A percentile compares a stretch with the other conserved stretches of the same genome.
Evolutionary conservation across 2,329 filamentous ascomycete species (phyloP).

Genomic region (Neonectria magnoliae): DNA sequence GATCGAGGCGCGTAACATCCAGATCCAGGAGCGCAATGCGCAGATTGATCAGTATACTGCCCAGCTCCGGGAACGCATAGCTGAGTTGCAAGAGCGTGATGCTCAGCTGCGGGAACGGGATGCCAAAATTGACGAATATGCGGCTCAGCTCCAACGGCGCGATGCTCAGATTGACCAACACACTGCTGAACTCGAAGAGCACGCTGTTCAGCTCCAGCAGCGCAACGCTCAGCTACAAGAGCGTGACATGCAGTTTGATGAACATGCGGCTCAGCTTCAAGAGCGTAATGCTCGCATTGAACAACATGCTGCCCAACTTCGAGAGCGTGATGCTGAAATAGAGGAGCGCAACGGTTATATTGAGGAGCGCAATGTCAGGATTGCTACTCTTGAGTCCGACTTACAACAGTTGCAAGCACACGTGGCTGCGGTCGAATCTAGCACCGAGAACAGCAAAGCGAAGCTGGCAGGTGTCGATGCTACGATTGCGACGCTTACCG

Average conservation of each 20-base stretch:
- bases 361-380: conserved; percentile 54
- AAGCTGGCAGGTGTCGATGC: conserved; percentile 46
- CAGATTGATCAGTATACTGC: conserved; percentile 14
- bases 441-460: conserved; percentile 49
- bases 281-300: conserved; percentile 29
- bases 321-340: conserved; percentile 46
- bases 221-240: conserved; percentile 32
- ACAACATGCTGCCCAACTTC: conserved; percentile 30
- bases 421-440: conserved; percentile 49
- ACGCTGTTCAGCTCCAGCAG: neutral
- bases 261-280: neutral
- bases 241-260: conserved; percentile 21
- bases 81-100: conserved; percentile 33
- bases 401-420: conserved; percentile 39
- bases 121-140: conserved; percentile 31
- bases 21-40: conserved; percentile 44
- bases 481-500: conserved; percentile 40
- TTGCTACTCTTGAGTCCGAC: conserved; percentile 54
- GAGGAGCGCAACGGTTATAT: conserved; percentile 40
- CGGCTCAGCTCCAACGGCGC: conserved; percentile 48
- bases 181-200: conserved; percentile 46
- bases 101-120: conserved; percentile 32
- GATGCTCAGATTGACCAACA: conserved; percentile 46
- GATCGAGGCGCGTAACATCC: conserved; percentile 49
- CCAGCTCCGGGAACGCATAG: conserved; percentile 36